Base-by-base conservation (phyloP, 192 early-diverging fungal species). In the Helicostylum pulchrum region DNA sequence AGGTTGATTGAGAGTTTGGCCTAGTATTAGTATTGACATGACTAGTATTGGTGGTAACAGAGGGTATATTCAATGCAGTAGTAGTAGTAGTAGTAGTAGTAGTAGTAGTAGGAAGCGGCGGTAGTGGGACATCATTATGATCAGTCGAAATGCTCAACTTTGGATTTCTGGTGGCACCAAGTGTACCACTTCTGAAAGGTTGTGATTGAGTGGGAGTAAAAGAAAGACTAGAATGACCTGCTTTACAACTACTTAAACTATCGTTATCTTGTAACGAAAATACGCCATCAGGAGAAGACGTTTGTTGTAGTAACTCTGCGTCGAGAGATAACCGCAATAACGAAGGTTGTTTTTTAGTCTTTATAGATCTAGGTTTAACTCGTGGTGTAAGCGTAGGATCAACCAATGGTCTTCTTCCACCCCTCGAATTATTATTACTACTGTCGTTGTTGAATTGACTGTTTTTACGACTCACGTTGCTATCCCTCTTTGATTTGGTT, bases 311-410 rank as follows among this genome's bases (percentile, higher is more conserved):
- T 19, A 52, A 31, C 14, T 64, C 62, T 2, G 50, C 62, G n/a
- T 64, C 62, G 11, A 64, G 23, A n/a, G 62, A 64, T 15, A 64
- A 36, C 2, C 62, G 49, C 30, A 64, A 21, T 42, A 64, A 39
- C 5, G 34, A 36, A 9, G 50, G 7, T 12, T 51, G 49, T 8
- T 59, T 59, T 11, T 45, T 59, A 12, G 46, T 48, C 19, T 59
- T 59, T 10, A 23, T 59, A 4, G 43, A 45, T 42, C 57, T 39
- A 4, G 57, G 57, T 42, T 59, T 45, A 14, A 59, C 51, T 52
- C 15, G 20, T 21, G 48, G 51, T 21, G 62, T 53, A 36, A 42
- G 19, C 15, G 62, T 53, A 20, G 62, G 62, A 31, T 64, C 32
- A 23, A 51, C 48, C 19, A 56, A 34, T 36, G 54, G 54, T 39